Conservation (phyloP, 768 basidiomycete species). For the Psilocybe cyanescens region DNA sequence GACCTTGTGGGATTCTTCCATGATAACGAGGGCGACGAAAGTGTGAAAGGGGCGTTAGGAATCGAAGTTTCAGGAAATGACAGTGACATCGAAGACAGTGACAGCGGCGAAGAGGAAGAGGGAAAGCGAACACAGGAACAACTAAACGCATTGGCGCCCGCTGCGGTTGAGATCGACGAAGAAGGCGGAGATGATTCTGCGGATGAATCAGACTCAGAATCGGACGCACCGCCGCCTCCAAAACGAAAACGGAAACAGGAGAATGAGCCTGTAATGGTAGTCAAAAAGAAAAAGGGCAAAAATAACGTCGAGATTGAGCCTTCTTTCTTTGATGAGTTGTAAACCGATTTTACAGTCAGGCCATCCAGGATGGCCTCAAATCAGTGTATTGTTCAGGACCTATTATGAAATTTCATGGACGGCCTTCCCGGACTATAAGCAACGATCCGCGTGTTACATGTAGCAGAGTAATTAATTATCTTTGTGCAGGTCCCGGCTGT, state of each 20-base stretch:
- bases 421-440: neutral
- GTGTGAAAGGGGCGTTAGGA: conserved; percentile 30
- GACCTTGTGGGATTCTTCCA: conserved; percentile 78
- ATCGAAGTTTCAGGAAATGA: conserved; percentile 27
- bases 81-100: conserved; percentile 26
- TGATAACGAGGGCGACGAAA: conserved; percentile 40
- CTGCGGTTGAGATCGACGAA: conserved; percentile 8
- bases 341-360: conserved; percentile 19
- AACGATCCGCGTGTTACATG: neutral
- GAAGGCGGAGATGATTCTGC: conserved; percentile 28
- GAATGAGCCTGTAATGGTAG: conserved; percentile 46
- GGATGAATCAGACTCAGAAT: conserved; percentile 30
- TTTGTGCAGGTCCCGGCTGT: neutral
- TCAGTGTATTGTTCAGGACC: neutral
- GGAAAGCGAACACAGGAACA: conserved; percentile 19
- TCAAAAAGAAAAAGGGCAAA: conserved; percentile 61
- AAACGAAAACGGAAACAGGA: conserved; percentile 64
- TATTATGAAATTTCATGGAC: neutral
- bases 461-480: neutral
- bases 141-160: conserved; percentile 9
- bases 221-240: conserved; percentile 34
- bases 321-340: conserved; percentile 73
- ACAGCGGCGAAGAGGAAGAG: conserved; percentile 24
- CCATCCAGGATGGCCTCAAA: too few relatives aligned
- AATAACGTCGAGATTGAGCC: conserved; percentile 61